Base-by-base conservation (phyloP, 1,139 yeast genomes). In the Fermentozyma sake region DNA sequence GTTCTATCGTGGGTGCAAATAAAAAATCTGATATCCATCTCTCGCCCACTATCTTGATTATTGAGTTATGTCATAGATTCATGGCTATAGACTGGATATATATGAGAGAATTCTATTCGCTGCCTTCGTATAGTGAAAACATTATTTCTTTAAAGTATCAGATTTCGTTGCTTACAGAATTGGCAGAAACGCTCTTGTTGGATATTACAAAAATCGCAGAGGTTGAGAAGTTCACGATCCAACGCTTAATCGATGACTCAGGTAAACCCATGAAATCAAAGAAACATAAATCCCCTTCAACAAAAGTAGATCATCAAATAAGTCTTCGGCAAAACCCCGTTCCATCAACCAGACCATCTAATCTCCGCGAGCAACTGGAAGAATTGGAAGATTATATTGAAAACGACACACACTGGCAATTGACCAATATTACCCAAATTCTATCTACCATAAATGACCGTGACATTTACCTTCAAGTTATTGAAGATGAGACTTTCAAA, bases 401-500 rank as follows among this genome's bases (percentile, higher is more conserved):
- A 7, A 19, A 10, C 11, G 21, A 10, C 7, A n/a, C 12, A n/a
- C n/a, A n/a, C n/a, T 39, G 44, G 46, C 41, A 33, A 15, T 12
- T 14, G 3, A 16, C 11, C 4, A 38, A 39, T 15, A 19, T 35
- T 16, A 16, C 18, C 4, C 28, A 28, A 12, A 17, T 36, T 5
- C 17, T 35, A 10, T 18, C 23, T 1, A 30, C 39, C 8, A 27
- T 54, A 6, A 28, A 28, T 5, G 41, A 42, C 16, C 12, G 18
- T 6, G 41, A 43, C 3, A 36, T 44, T 0, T 52, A 50, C 27
- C 19, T 29, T 5, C 39, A 34, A 10, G 22, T 55, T 2, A 29
- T 45, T 6, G 56, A 50, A 20, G 55, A 51, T 24, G 54, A 43
- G 27, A 42, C 51, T 3, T 47, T 37, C 29, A 26, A 29, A 7